Conservation (phyloP, 768 basidiomycete genomes). For the Leccinum disarticulatum region DNA sequence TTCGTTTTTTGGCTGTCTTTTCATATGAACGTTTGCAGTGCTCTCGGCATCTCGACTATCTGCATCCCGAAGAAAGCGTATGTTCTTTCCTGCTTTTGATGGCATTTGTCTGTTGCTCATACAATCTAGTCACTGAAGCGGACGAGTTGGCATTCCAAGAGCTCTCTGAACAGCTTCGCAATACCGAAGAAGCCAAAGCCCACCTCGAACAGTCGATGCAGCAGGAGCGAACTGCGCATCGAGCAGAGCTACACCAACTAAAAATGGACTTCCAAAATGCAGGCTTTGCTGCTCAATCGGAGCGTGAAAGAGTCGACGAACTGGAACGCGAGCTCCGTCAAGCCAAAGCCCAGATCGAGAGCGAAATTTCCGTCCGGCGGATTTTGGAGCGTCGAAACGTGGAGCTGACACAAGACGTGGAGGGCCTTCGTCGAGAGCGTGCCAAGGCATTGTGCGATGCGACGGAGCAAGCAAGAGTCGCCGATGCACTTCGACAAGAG, state of each 20-base stretch:
- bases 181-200: slow-evolving; percentile 52
- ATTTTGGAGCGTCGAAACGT: slow-evolving; percentile 64
- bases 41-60: slow-evolving; percentile 73
- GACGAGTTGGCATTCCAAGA: slow-evolving; percentile 76
- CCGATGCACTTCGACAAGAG: slow-evolving; percentile 62
- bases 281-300: slow-evolving; percentile 38
- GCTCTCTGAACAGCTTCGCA: slow-evolving; percentile 64
- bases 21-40: slow-evolving; percentile 44
- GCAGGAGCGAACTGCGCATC: slow-evolving; percentile 55
- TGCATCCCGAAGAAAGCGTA: slow-evolving; percentile 70
- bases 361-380: slow-evolving; percentile 57
- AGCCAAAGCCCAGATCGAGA: slow-evolving; percentile 61
- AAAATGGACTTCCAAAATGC: slow-evolving; percentile 43
- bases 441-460: slow-evolving; percentile 63
- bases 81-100: slow-evolving; percentile 30
- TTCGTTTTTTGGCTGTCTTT: not conserved
- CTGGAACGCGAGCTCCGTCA: slow-evolving; percentile 67
- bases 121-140: slow-evolving; percentile 59
- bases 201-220: slow-evolving; percentile 58
- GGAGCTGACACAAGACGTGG: slow-evolving; percentile 55
- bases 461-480: slow-evolving; percentile 60
- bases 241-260: slow-evolving; percentile 57
- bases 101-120: slow-evolving; percentile 5
- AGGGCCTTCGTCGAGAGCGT: slow-evolving; percentile 53
- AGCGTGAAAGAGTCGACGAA: slow-evolving; percentile 52